Evolutionary conservation across 225 moss, liverwort and hornwort species (phyloP).

Genomic region (Antitrichia curtipendula): DNA sequence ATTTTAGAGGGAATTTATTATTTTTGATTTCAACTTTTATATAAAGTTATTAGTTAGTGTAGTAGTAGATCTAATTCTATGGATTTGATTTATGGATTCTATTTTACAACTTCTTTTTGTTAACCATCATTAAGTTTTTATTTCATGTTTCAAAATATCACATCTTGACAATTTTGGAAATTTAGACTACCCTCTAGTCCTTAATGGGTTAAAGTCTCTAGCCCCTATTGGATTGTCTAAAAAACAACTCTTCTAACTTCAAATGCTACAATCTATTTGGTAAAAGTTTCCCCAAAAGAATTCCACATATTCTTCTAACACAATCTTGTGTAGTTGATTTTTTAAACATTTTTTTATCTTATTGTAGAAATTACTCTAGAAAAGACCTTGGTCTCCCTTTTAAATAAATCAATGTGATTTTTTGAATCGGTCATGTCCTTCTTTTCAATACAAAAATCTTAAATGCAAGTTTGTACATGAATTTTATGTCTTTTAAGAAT

Average conservation of each 20-base stretch:
- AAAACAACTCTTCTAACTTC: not conserved
- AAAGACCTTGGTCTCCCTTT: not conserved
- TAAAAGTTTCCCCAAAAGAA: not conserved
- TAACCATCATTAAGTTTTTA: not conserved
- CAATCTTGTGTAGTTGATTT: not conserved
- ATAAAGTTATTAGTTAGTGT: not conserved
- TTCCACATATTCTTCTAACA: not conserved
- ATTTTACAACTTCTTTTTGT: too few species aligned
- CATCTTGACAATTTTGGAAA: too few species aligned
- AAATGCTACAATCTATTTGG: not conserved
- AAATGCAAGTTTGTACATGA: too few species aligned
- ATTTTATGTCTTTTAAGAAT: not conserved
- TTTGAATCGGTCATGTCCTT: too few species aligned
- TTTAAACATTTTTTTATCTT: not conserved
- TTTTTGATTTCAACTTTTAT: not conserved
- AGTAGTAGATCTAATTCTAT: not conserved
- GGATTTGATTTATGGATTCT: not conserved
- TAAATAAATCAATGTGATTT: too few species aligned
- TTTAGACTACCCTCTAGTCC: not conserved
- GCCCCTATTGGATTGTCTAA: not conserved
- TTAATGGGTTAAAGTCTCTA: not conserved
- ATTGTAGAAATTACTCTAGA: too few species aligned
- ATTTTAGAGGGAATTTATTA: not conserved
- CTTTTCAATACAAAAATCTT: too few species aligned
- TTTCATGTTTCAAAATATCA: not conserved